These are phyloP conservation scores for Gliomastix tumulicola DNA, from an alignment of 2,329 filamentous ascomycete genomes.

Conservation along the genomic window DNA sequence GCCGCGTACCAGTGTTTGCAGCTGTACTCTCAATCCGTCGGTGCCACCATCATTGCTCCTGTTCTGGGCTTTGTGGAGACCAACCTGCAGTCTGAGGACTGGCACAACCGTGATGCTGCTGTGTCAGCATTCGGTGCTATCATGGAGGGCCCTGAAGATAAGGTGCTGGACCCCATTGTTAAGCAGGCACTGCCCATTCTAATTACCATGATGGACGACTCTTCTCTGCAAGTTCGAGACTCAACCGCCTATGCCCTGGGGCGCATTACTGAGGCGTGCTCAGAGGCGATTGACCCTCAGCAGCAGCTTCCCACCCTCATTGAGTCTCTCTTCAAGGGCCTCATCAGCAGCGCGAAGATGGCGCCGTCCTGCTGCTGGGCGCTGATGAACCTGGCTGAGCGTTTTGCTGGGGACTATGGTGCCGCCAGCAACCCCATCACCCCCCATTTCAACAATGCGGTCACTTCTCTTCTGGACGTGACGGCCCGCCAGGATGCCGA, in stretches of 20 bases:
- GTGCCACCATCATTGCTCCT: constrained; percentile 72
- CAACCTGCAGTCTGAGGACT: constrained; percentile 85
- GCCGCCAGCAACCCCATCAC: constrained; percentile 75
- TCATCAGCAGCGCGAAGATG: constrained; percentile 92
- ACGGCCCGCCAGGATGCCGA: constrained; percentile 80
- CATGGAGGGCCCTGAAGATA: constrained; percentile 96
- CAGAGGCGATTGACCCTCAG: constrained; percentile 80
- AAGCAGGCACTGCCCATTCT: constrained; percentile 91
- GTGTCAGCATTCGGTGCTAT: constrained; percentile 97
- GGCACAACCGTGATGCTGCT: constrained; percentile 90
- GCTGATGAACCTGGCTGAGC: constrained; percentile 94
- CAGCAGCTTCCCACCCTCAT: constrained; percentile 81
- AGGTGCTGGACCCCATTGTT: constrained; percentile 84
- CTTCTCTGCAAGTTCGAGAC: constrained; percentile 83
- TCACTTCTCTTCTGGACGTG: constrained; percentile 75
- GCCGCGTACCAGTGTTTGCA: constrained; percentile 95
- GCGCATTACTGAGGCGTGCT: constrained; percentile 90
- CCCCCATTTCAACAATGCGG: constrained; percentile 86
- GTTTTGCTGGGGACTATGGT: constrained; percentile 82
- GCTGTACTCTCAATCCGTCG: constrained; percentile 89
- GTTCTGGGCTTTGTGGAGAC: constrained; percentile 88
- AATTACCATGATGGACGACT: constrained; percentile 87
- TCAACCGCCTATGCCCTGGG: constrained; percentile 94
- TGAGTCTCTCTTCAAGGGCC: constrained; percentile 78
- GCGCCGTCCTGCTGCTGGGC: constrained; percentile 98